Percentiles rank a stretch among this genome's conserved stretches.
phyloP scores from a whole-genome alignment of 2,329 filamentous ascomycete genomes.

The Talaromyces rugulosus region DNA sequence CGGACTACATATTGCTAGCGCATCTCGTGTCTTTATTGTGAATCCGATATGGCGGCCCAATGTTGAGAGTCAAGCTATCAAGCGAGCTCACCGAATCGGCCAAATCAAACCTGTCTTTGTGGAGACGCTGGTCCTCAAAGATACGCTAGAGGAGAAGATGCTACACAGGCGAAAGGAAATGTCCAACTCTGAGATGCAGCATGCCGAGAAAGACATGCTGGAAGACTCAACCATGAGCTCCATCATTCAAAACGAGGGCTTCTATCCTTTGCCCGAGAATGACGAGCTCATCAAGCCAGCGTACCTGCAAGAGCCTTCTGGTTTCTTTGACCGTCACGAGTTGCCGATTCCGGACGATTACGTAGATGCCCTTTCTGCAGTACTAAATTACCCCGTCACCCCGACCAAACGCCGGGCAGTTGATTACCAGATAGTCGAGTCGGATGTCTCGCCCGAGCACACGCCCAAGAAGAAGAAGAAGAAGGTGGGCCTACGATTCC shows the following conservation, averaged over 20 bases:
- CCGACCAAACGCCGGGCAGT: constrained; percentile 7
- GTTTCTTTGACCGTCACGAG: constrained; percentile 37
- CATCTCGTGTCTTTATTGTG: constrained; percentile 83
- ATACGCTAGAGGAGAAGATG: constrained; percentile 82
- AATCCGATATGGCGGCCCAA: constrained; percentile 81
- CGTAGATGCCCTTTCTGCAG: background rate
- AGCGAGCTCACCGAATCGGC: constrained; percentile 81
- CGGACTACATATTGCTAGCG: constrained; percentile 77
- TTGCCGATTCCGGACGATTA: constrained; percentile 32
- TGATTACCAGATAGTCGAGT: constrained; percentile 5
- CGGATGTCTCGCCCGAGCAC: constrained; percentile 10
- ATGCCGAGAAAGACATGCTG: constrained; percentile 53
- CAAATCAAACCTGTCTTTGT: constrained; percentile 75
- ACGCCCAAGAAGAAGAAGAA: constrained; percentile 18
- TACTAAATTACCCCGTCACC: background rate
- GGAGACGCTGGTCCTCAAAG: constrained; percentile 76
- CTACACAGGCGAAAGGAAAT: constrained; percentile 68
- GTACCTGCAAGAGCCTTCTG: constrained; percentile 24
- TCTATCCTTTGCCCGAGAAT: constrained; percentile 41
- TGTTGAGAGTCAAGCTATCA: constrained; percentile 86
- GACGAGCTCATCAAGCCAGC: constrained; percentile 22
- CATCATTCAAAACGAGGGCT: constrained; percentile 55
- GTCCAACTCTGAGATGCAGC: constrained; percentile 58
- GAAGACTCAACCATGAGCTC: constrained; percentile 56
- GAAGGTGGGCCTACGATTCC: constrained; percentile 9